phyloP scores from a whole-genome alignment of 352 stramenopile genomes.

The Pythium aristosporum region DNA sequence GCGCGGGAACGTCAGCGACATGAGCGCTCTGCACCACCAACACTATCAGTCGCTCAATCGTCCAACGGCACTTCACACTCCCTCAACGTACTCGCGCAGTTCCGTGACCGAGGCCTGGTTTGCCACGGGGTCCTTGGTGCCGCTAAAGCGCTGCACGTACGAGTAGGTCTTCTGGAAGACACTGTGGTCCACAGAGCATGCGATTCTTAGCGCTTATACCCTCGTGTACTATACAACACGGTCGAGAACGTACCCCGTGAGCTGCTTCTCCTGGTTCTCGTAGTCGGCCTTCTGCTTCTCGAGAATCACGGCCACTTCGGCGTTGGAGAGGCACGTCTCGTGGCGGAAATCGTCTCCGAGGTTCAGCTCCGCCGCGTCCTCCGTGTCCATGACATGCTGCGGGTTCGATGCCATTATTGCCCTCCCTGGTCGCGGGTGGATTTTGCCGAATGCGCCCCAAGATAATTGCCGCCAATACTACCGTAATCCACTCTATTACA shows the following conservation, averaged over 20 bases:
- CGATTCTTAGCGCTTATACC: no score
- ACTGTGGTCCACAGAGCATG: constrained; percentile 24
- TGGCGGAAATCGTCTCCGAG: constrained; percentile 87
- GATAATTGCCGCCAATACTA: background rate
- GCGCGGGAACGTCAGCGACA: constrained; percentile 82
- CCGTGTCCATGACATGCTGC: constrained; percentile 88
- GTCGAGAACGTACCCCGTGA: constrained; percentile 56
- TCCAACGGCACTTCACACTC: background rate
- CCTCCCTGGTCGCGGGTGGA: background rate
- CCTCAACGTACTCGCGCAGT: constrained; percentile 73
- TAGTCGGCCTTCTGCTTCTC: constrained; percentile 91
- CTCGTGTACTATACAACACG: background rate
- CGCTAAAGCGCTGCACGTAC: constrained; percentile 90
- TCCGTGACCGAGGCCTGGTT: constrained; percentile 90
- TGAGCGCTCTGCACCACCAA: constrained; percentile 53
- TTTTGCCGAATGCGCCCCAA: background rate
- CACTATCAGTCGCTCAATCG: background rate
- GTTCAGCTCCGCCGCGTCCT: constrained; percentile 89
- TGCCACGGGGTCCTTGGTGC: constrained; percentile 89
- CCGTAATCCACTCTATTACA: background rate
- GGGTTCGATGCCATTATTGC: constrained; percentile 69
- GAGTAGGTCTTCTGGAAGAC: constrained; percentile 92
- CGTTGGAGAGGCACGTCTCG: constrained; percentile 89
- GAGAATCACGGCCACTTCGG: constrained; percentile 87
- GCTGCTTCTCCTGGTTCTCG: constrained; percentile 89